Base-by-base conservation (phyloP, 441 rosid species). In the Jatropha podagrica region DNA sequence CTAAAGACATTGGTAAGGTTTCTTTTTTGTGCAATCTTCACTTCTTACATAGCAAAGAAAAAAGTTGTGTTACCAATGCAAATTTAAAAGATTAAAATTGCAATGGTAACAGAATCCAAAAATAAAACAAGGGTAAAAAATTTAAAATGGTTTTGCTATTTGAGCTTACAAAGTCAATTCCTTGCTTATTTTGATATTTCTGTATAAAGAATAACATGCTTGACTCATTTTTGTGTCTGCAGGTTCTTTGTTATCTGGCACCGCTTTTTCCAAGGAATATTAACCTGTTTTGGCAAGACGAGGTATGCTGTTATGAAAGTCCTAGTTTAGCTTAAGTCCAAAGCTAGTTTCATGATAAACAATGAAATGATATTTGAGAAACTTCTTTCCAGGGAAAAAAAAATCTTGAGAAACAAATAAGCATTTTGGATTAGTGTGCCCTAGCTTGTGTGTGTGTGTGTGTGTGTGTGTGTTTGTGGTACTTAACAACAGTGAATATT, bases 251-350 rank as follows among this genome's bases (percentile, higher is more conserved):
- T 86, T 88, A 88, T 85, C 81, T 96, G 89, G 92, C 99, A 69
- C 95, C 98, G 72, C 92, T 94, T 42, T 96, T 90, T 76, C 98
- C 98, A 20, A 94, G 83, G 87, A 94, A 92, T 79, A 88, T 88
- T 74, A 82, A 84, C 85, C 81, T 96, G 89, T 92, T 91, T 86
- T 96, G 98, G 99, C 98, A 96, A 84, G 99, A 96, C 82, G 99
- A 96, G 99, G 99, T 96, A 90, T 69, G 74, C 61, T 78, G 73
- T 62, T 80, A 71, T 83, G 67, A 65, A 52, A 54, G 81, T 80
- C 73, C 66, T 68, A 67, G 76, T 76, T 60, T 72, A 63, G 64
- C 56, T 73, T 32, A 64, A 42, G 64, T 66, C 67, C 55, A 37
- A 73, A 76, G 60, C 66, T 74, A 32, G 54, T 17, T 68, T 71